phyloP scores from a whole-genome alignment of 2,329 filamentous ascomycete species.

The Clonostachys solani region DNA sequence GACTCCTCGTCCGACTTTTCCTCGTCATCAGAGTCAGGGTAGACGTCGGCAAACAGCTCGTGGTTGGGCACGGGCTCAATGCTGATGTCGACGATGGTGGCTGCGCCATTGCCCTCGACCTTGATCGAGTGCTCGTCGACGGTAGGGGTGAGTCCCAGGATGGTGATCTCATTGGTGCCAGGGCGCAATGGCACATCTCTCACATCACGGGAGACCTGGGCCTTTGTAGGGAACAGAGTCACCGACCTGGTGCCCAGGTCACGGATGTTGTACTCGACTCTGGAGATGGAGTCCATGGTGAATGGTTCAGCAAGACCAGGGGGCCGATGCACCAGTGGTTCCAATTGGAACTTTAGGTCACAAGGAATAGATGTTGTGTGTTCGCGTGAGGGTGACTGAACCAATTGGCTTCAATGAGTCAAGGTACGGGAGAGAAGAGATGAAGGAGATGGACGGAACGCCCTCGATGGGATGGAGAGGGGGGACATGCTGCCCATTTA shows the following conservation, averaged over 20 bases:
- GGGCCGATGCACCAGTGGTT: too few relatives aligned
- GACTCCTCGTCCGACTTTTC: conserved; percentile 22
- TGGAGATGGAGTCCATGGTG: conserved; percentile 31
- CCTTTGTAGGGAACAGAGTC: conserved; percentile 57
- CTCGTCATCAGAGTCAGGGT: conserved; percentile 36
- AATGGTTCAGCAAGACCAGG: too few relatives aligned
- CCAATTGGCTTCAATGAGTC: too few relatives aligned
- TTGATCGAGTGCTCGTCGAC: conserved; percentile 57
- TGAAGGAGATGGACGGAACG: too few relatives aligned
- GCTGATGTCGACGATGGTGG: conserved; percentile 57
- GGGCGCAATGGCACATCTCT: conserved; percentile 41
- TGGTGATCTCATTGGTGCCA: conserved; percentile 53
- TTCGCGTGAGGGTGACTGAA: too few relatives aligned
- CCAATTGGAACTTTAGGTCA: too few relatives aligned
- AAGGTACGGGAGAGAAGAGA: too few relatives aligned
- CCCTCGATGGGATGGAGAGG: too few relatives aligned
- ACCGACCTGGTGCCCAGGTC: conserved; percentile 57
- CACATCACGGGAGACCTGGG: conserved; percentile 58
- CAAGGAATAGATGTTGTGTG: too few relatives aligned
- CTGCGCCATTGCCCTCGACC: conserved; percentile 51
- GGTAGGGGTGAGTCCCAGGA: conserved; percentile 49
- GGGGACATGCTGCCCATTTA: too few relatives aligned
- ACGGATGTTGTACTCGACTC: conserved; percentile 48
- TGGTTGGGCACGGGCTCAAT: conserved; percentile 53
- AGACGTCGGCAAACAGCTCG: conserved; percentile 50